Base-by-base conservation (phyloP, 352 stramenopile species). In the Globisporangium radiosum region DNA sequence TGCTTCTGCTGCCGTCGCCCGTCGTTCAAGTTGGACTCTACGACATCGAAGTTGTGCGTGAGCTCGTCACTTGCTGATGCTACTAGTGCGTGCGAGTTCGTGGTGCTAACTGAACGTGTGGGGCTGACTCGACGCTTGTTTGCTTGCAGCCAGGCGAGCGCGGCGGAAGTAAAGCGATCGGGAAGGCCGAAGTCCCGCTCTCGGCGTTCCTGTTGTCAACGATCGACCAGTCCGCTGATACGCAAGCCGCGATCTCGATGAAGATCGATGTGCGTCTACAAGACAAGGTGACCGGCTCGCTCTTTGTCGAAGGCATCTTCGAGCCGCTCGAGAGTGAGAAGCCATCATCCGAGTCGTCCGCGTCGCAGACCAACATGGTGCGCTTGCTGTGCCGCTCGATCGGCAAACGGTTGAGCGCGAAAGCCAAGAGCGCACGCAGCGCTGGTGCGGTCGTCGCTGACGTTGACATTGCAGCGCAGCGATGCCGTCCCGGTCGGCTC, bases 31-130 rank as follows among this genome's bases (percentile, higher is more conserved):
- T 81, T 19, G 73, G 70, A 8, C 59, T 85, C 3, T 82, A 73
- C 48, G 75, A 82, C 40, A 75, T 85, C 50, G 60, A 85, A 73
- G 69, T 80, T 52, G 75, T 85, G 73, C 36, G 70, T 75, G n/a
- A n/a, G 33, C 15, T 6, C 48, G 4, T 63, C 39, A 42, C 36
- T 17, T 52, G 2, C 1, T 19, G 4, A 8, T 13, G n/a, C 45
- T 13, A n/a, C 17, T 33, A 33, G 25, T 33, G 25, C 25, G 25
- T 33, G 25, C 25, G 25, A 33, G 25, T 33, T 33, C 25, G 25
- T 33, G 25, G 25, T 33, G 25, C 25, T 14, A 45, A 45, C 4
- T 13, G 42, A 17, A 14, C 43, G 10, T 47, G 5, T 47, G 7
- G 42, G 42, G 10, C 42, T 47, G 42, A 6, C 10, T 47, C 39